Base-by-base conservation (phyloP, 768 basidiomycete genomes). In the Boletus coccyginus region DNA sequence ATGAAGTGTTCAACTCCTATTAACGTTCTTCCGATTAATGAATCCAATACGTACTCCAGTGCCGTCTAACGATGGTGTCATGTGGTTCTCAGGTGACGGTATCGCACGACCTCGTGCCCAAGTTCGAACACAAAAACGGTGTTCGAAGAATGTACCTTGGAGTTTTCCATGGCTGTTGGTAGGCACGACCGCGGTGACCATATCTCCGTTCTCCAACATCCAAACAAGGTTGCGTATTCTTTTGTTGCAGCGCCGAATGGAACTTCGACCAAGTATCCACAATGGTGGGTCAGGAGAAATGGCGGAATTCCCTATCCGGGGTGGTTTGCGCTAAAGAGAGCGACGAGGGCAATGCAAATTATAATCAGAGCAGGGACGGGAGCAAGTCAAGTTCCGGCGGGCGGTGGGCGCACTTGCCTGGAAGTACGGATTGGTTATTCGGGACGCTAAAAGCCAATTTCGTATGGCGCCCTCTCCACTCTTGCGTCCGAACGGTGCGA, bases 101-200 rank as follows among this genome's bases (percentile, higher is more conserved):
- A 45, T 51, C 27, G 48, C 32, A 48, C 55, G 59, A 60, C 40
- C 24, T 39, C 27, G 33, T 46, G 59, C 36, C 54, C 38, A 36
- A 46, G 46, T 27, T 36, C 46, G n/a, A 44, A 45, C 12, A 24
- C 48, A 35, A 45, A 36, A 53, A 52, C 21, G 41, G 44, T 29
- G 41, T n/a, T 38, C 55, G 21, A 21, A 21, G 54, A 57, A 57
- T 53, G 57, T 35, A 52, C 16, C 40, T 53, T 48, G 31, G 45
- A 54, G 52, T 24, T 38, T 21, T n/a, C 48, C 39, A 29, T 24
- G 53, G 36, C n/a, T 41, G 39, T 39, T 32, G 13, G 6, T 31
- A 53, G 51, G 54, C 38, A 52, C 45, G 35, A 36, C 60, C 57
- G 63, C 60, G 60, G 63, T 45, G 32, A 59, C 52, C 38, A 32